These are phyloP conservation scores for Tubosaeta sp. DNA, from an alignment of 768 basidiomycete species.

Conservation along the genomic window DNA sequence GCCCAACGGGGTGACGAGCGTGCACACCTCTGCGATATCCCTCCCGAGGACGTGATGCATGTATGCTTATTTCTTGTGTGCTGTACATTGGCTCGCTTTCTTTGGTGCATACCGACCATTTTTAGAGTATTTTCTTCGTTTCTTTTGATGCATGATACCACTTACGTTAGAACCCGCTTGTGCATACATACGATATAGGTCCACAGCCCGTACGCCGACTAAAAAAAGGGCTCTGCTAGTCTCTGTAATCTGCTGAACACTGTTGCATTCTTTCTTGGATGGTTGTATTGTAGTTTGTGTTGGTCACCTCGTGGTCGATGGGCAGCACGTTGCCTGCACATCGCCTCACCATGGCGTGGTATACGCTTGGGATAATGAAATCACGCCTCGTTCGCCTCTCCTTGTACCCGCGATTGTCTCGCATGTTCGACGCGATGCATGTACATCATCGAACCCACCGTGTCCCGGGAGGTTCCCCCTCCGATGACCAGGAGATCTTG, in stretches of 20 bases:
- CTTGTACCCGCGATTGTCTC: slow-evolving; percentile 36
- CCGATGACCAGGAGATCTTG: slow-evolving; percentile 39
- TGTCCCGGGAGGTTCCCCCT: slow-evolving; percentile 44
- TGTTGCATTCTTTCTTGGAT: neutral
- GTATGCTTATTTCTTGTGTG: neutral
- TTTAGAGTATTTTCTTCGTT: slow-evolving; percentile 9
- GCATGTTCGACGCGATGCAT: slow-evolving; percentile 40
- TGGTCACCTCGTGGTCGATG: no score
- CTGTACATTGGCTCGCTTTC: neutral
- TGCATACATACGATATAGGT: slow-evolving; percentile 14
- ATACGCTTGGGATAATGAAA: no score
- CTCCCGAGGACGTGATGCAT: slow-evolving; percentile 23
- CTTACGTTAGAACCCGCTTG: slow-evolving; percentile 2
- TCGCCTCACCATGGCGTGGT: no score
- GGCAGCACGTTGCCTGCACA: no score
- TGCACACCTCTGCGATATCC: slow-evolving; percentile 27
- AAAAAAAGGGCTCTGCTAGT: neutral
- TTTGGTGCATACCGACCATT: slow-evolving; percentile 5
- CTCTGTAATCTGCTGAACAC: neutral
- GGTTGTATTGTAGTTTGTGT: no score
- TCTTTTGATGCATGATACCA: slow-evolving; percentile 10
- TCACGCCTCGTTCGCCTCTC: no score
- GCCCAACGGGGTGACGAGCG: slow-evolving; percentile 22
- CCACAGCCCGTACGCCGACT: neutral
- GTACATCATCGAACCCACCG: slow-evolving; percentile 39